Evolutionary conservation across 1,139 yeast genomes (phyloP), one percentile per base, ranked within the genome.

Genomic region (Blastobotrys apis): DNA sequence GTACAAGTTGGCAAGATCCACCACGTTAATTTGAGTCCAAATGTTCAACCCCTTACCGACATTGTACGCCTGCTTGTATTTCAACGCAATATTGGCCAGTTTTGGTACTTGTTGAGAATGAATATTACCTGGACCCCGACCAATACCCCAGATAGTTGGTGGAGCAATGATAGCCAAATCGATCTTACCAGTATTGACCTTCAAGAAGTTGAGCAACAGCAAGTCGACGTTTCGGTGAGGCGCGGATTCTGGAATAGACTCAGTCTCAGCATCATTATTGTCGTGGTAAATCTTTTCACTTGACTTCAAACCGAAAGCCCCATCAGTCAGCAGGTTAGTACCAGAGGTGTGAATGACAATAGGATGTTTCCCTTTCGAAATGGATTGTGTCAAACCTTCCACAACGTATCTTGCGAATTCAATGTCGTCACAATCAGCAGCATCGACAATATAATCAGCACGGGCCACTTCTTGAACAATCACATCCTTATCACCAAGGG

Each of bases 271-370:
- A 41, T 57, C 57, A 13, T 55, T 50, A 16, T 55, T 54, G 47
- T 71, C 73, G 20, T 67, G 61, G 51, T 61, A 67, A 4, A 63
- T 54, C 37, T 55, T 58, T n/a, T 50, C 53, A 3, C 58, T 39
- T 2, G 65, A 55, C 10, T 54, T 51, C 46, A 59, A 54, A 1
- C 58, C 55, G 5, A 50, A 43, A 15, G 67, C 54, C 1, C 50
- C 57, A 44, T 69, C 73, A 8, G 45, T 39, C 19, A 60, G 39
- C 21, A 68, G 54, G 6, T 69, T 63, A 1, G 72, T 68, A 9
- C 75, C 74, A 1, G 74, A 67, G 27, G 73, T 69, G 43, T 70
- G 74, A 40, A 71, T 54, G 30, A 67, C 57, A 31, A 67, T 47
- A 3, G 69, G 66, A 15, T 54, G 56, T 2, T 44, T 43, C 32